phyloP scores from a whole-genome alignment of 2,329 filamentous ascomycete species.

The Aspergillus intermedius region DNA sequence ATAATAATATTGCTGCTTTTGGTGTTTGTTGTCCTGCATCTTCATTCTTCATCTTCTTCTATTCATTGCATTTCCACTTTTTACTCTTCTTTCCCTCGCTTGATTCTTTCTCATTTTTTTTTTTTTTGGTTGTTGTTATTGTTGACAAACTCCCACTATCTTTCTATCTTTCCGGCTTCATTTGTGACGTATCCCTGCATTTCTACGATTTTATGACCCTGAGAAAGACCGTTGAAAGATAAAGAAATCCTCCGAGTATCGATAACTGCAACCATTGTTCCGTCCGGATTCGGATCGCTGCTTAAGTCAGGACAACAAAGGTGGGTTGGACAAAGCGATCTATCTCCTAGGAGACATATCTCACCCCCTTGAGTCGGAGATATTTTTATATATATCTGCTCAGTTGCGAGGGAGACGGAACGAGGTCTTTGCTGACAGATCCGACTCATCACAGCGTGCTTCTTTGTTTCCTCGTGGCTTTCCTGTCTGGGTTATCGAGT shows the following conservation, averaged over 20 bases:
- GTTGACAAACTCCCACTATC: not conserved
- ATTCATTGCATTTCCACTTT: conserved; percentile 11
- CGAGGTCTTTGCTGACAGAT: not conserved
- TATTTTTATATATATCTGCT: not conserved
- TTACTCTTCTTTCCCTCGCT: conserved; percentile 3
- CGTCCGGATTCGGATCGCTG: not conserved
- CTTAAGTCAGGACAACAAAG: not conserved
- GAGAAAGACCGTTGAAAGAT: no score
- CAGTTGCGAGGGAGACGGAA: not conserved
- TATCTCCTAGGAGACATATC: not conserved
- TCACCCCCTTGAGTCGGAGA: not conserved
- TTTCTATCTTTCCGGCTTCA: no score
- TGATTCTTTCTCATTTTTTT: not conserved
- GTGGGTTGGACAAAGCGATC: not conserved
- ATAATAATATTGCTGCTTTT: not conserved
- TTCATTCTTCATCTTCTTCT: conserved; percentile 7
- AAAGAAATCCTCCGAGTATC: not conserved
- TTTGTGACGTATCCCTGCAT: no score
- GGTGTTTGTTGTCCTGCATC: conserved; percentile 10
- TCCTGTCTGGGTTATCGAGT: conserved; percentile 25
- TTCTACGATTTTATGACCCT: no score
- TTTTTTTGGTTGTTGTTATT: not conserved
- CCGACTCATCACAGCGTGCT: not conserved
- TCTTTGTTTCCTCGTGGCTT: conserved; percentile 1
- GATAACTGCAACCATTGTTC: not conserved